These are phyloP conservation scores for Rubus parviflorus DNA, from an alignment of 306 rosid species.

Conservation along the genomic window DNA sequence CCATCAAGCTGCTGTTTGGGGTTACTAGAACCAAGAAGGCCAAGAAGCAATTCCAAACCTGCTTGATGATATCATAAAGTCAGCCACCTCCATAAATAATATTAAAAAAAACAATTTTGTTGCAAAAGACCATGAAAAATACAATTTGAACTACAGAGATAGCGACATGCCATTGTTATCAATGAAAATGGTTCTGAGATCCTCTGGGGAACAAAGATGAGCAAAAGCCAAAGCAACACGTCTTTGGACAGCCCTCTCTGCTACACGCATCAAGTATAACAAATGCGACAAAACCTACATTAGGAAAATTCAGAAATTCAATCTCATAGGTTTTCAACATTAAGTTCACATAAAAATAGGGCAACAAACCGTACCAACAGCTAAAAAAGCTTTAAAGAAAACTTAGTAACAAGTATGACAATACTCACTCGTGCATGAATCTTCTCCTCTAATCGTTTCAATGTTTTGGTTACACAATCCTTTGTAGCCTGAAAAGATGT, in stretches of 20 bases:
- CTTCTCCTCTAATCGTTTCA: constrained; percentile 97
- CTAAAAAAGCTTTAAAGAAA: constrained; percentile 10
- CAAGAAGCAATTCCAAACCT: constrained; percentile 92
- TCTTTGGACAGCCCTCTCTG: constrained; percentile 77
- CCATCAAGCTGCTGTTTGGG: constrained; percentile 91
- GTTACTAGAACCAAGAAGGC: constrained; percentile 71
- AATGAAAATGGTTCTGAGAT: constrained; percentile 73
- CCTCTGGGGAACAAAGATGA: constrained; percentile 85
- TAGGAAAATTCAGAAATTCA: constrained; percentile 30
- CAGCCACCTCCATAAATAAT: constrained; percentile 21
- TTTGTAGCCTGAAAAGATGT: constrained; percentile 78
- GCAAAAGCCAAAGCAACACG: constrained; percentile 95
- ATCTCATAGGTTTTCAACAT: constrained; percentile 24
- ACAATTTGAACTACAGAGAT: constrained; percentile 18
- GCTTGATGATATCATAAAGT: constrained; percentile 29
- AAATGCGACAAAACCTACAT: constrained; percentile 83
- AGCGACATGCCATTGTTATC: constrained; percentile 65
- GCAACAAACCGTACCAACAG: not conserved
- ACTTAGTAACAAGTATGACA: constrained; percentile 19
- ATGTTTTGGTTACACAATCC: constrained; percentile 98
- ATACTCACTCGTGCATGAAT: constrained; percentile 83
- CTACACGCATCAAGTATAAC: constrained; percentile 85
- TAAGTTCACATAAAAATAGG: not conserved
- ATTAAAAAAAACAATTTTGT: constrained; percentile 15
- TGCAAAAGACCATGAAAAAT: constrained; percentile 24